Base-by-base conservation (phyloP, 2,329 filamentous ascomycete genomes). In the Cladosporium sphaerospermum region DNA sequence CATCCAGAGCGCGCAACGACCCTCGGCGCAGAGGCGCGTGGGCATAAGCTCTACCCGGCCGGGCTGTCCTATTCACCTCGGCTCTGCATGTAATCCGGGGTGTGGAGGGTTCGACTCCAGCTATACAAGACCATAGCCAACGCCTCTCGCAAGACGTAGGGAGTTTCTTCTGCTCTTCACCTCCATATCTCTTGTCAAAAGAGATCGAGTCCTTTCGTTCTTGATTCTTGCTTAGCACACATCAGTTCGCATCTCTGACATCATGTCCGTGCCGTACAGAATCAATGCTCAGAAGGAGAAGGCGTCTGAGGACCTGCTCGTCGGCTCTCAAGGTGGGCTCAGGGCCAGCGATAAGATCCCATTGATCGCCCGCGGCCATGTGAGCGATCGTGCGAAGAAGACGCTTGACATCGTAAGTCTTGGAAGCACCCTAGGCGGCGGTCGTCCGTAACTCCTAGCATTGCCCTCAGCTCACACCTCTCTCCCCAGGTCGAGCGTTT, bases 311-410 rank as follows among this genome's bases (percentile, higher is more conserved):
- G 63, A 67, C 51, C 59, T 68, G 43, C 61, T 64, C 57, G 60
- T 62, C 34, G 62, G 61, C 47, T 53, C 51, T 34, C 50, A 53
- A 40, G 44, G 41, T 56, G 68, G 72, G 55, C 57, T 70, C 45
- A 55, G 66, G 49, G 80, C 82, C 61, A 78, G 79, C 66, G 63
- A 78, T 68, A 70, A 71, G 56, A 82, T 85, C 56, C 82, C 82
- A 40, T 69, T 73, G 53, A 79, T 84, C 61, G 81, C 78, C 39
- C 69, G 72, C 57, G 78, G 78, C 23, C 81, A 79, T 69, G 88
- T 96, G 61, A 95, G 89, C 74, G 89, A 95, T 56, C 79, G 82
- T 65, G 91, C 91, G 49, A 88, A 86, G 74, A 84, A 87, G 78
- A 88, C 86, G 31, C 76, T 96, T 61, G 91, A 96, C 67, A 69